These are phyloP conservation scores for Tetrapisispora namnaoensis DNA, from an alignment of 805 yeast genomes.

Conservation along the genomic window DNA sequence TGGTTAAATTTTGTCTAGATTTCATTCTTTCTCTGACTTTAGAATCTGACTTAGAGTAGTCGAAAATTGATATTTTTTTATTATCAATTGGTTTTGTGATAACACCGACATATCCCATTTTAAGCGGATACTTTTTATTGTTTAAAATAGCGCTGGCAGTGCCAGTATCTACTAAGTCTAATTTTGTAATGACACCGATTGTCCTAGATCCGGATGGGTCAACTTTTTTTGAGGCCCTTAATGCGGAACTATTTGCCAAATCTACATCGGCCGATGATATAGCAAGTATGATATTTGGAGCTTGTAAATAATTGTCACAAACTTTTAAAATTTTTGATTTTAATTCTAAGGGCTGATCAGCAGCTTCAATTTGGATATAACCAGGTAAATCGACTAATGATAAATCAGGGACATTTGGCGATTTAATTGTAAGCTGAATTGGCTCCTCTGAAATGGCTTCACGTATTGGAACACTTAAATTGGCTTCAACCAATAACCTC, in stretches of 20 bases:
- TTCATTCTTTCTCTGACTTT: not conserved
- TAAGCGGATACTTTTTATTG: conserved; percentile 78
- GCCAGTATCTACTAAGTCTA: conserved; percentile 78
- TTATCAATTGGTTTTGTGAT: conserved; percentile 57
- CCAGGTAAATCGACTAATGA: conserved; percentile 96
- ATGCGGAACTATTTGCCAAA: conserved; percentile 89
- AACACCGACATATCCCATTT: conserved; percentile 98
- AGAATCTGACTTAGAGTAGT: conserved; percentile 33
- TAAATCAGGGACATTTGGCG: conserved; percentile 85
- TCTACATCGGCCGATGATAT: conserved; percentile 98
- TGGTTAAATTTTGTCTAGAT: conserved; percentile 31
- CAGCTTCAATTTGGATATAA: conserved; percentile 91
- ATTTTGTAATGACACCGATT: conserved; percentile 88
- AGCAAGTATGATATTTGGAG: conserved; percentile 90
- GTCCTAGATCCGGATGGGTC: conserved; percentile 96
- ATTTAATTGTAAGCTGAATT: conserved; percentile 80
- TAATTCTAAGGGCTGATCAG: conserved; percentile 84
- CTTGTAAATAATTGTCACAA: conserved; percentile 77
- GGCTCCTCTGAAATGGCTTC: conserved; percentile 92
- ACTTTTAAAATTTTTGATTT: conserved; percentile 69
- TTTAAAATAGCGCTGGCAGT: conserved; percentile 57
- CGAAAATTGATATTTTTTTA: conserved; percentile 24
- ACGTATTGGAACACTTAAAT: conserved; percentile 79
- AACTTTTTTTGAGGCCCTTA: conserved; percentile 76
- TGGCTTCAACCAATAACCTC: conserved; percentile 73